A percentile compares a stretch with the other conserved stretches of the same genome.
Conservation (phyloP, 1,284 basidiomycete species). For the Rhodotorula glutinis region DNA sequence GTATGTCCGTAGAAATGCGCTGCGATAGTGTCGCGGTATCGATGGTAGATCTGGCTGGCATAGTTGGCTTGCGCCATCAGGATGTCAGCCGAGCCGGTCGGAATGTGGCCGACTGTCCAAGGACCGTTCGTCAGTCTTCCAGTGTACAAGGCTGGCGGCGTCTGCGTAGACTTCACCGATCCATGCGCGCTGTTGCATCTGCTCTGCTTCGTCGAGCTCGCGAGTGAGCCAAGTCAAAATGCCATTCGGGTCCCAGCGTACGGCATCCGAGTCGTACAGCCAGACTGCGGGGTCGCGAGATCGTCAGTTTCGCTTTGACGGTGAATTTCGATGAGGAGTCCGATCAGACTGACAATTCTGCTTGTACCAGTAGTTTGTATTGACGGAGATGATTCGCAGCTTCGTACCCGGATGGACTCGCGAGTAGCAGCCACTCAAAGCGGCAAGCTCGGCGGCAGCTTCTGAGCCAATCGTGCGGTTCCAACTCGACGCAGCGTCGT, state of each 20-base stretch:
- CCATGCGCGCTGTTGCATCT: conserved; percentile 56
- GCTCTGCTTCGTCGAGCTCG: conserved; percentile 58
- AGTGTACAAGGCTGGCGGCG: too few relatives aligned
- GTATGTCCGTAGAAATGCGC: conserved; percentile 56
- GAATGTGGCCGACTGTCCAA: conserved; percentile 40
- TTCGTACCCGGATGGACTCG: conserved; percentile 32
- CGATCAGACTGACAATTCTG: not conserved
- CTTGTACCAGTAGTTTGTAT: conserved; percentile 57
- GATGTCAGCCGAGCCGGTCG: conserved; percentile 53
- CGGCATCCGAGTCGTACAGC: conserved; percentile 54
- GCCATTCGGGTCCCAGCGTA: conserved; percentile 52
- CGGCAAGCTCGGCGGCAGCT: conserved; percentile 14
- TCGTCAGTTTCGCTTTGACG: not conserved
- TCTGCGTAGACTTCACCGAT: conserved; percentile 13
- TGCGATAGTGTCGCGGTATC: conserved; percentile 60
- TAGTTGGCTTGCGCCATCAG: conserved; percentile 45
- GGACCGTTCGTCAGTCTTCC: not conserved
- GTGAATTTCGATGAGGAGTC: not conserved
- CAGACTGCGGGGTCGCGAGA: conserved; percentile 50
- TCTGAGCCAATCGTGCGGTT: conserved; percentile 38
- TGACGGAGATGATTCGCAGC: conserved; percentile 54
- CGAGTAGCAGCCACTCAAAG: conserved; percentile 36
- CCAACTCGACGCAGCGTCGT: conserved; percentile 36
- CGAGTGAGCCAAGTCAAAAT: conserved; percentile 52
- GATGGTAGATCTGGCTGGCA: conserved; percentile 57